Evolutionary conservation across 164 flowering plant genomes (phyloP).

Genomic region (Annona squamosa): DNA sequence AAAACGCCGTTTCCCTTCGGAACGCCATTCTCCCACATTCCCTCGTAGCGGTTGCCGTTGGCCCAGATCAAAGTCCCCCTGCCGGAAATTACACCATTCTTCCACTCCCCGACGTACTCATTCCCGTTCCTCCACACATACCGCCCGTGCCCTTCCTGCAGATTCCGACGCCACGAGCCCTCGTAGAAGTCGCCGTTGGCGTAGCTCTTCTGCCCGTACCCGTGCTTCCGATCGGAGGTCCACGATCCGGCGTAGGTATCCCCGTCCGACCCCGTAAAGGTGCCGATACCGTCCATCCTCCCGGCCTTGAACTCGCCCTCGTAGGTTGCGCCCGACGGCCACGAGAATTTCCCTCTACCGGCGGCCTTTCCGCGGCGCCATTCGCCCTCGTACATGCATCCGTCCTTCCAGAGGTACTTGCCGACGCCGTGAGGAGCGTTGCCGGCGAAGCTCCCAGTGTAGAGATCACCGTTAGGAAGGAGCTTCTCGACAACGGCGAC

Average conservation of each 20-base stretch:
- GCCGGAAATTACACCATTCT: slow-evolving; percentile 29
- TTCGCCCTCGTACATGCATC: slow-evolving; percentile 91
- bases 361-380: slow-evolving; percentile 70
- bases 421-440: slow-evolving; percentile 78
- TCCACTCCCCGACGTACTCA: slow-evolving; percentile 42
- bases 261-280: slow-evolving; percentile 19
- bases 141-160: slow-evolving; percentile 24
- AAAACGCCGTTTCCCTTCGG: slow-evolving; percentile 38
- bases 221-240: slow-evolving; percentile 17
- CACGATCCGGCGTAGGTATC: slow-evolving; percentile 18
- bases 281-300: slow-evolving; percentile 21
- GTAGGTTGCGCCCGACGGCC: slow-evolving; percentile 92
- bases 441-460: slow-evolving; percentile 69
- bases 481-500: slow-evolving; percentile 35
- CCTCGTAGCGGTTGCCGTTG: slow-evolving; percentile 38
- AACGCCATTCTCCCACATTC: slow-evolving; percentile 37
- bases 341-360: slow-evolving; percentile 72
- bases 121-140: slow-evolving; percentile 34
- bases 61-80: slow-evolving; percentile 36
- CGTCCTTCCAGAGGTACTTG: slow-evolving; percentile 85
- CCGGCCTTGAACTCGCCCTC: slow-evolving; percentile 50
- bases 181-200: slow-evolving; percentile 20
- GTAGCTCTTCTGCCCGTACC: slow-evolving; percentile 16
- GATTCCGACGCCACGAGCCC: slow-evolving; percentile 15
- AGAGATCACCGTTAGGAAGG: slow-evolving; percentile 78